Conservation (phyloP, 2,329 filamentous ascomycete genomes). For the Fusarium acutatum region DNA sequence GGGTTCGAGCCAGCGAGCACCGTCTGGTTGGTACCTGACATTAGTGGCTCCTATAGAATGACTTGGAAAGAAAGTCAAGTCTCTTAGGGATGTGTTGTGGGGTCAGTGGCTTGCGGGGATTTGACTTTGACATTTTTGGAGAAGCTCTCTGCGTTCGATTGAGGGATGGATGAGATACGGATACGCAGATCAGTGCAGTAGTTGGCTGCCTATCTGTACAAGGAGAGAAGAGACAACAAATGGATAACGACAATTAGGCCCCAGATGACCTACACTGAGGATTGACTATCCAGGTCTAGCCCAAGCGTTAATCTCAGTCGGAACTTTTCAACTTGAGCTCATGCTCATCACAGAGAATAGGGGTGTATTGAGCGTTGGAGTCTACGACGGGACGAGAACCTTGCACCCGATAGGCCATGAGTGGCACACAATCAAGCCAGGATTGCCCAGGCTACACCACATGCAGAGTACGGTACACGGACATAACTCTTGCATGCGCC, state of each 20-base stretch:
- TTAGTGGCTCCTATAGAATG: constrained; percentile 34
- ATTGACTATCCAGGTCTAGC: constrained; percentile 28
- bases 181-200: constrained; percentile 10
- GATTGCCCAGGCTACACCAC: constrained; percentile 17
- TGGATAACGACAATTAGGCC: constrained; percentile 1
- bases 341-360: constrained; percentile 8
- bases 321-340: constrained; percentile 4
- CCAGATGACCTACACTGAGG: constrained; percentile 4
- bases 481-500: constrained; percentile 3
- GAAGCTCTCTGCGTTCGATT: constrained; percentile 1
- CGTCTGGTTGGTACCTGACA: constrained; percentile 37
- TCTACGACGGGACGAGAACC: constrained; percentile 22
- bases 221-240: constrained; percentile 33
- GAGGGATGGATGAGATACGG: constrained; percentile 7
- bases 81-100: constrained; percentile 16
- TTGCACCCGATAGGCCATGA: constrained; percentile 32
- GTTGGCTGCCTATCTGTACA: neutral
- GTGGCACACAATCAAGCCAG: constrained; percentile 33
- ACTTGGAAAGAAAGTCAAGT: constrained; percentile 19
- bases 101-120: constrained; percentile 30
- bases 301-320: constrained; percentile 33
- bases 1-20: constrained; percentile 25
- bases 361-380: constrained; percentile 16
- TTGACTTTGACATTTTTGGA: constrained; percentile 18
- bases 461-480: neutral